Conservation (phyloP, 1,284 basidiomycete species). For the Boletus semigastroideus region DNA sequence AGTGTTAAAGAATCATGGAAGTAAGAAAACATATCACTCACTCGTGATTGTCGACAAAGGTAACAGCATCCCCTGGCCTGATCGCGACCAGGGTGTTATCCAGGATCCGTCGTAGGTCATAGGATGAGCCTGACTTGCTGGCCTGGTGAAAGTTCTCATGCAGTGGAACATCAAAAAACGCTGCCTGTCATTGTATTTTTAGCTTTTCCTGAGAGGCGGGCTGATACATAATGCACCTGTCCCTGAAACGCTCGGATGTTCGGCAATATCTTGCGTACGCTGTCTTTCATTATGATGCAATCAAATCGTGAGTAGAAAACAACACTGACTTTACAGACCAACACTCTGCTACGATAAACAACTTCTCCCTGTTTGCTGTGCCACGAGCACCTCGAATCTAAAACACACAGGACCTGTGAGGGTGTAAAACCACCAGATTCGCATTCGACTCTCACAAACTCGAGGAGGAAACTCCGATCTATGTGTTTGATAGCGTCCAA, state of each 20-base stretch:
- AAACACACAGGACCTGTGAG: background rate
- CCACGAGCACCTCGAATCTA: constrained; percentile 55
- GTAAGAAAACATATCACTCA: constrained; percentile 35
- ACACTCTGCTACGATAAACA: constrained; percentile 75
- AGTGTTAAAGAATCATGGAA: background rate
- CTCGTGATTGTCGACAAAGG: constrained; percentile 86
- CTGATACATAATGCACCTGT: constrained; percentile 41
- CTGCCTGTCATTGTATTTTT: constrained; percentile 44
- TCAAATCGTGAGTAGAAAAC: background rate
- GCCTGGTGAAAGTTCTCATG: constrained; percentile 72
- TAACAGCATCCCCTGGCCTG: constrained; percentile 71
- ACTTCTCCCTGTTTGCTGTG: constrained; percentile 41
- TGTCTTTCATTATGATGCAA: constrained; percentile 26
- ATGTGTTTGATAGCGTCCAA: constrained; percentile 90
- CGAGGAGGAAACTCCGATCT: constrained; percentile 60
- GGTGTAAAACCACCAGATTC: background rate
- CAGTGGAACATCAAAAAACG: constrained; percentile 80
- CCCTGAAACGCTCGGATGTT: constrained; percentile 64
- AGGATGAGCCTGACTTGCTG: constrained; percentile 55
- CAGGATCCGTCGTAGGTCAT: constrained; percentile 66
- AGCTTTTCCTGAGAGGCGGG: background rate
- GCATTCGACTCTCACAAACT: constrained; percentile 52
- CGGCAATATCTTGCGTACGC: constrained; percentile 50
- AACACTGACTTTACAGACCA: constrained; percentile 64
- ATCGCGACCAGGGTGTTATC: constrained; percentile 54